Base-by-base conservation (phyloP, 768 basidiomycete genomes). In the Cystobasidium ongulense region DNA sequence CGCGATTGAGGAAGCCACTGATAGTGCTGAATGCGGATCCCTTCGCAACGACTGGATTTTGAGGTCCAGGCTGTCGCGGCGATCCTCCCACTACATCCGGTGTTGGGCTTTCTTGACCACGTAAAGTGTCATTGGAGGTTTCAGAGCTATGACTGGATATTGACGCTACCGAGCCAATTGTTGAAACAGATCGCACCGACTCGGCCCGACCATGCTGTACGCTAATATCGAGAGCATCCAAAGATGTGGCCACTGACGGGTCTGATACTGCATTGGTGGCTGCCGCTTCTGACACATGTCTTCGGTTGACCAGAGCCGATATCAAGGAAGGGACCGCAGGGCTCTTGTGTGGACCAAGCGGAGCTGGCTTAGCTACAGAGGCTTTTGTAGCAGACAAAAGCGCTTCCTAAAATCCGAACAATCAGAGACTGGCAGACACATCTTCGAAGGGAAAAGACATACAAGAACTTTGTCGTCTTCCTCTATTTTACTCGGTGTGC, bases 271-370 rank as follows among this genome's bases (percentile, higher is more conserved):
- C 53, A 53, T 18, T 11, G 7, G 75, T 29, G 0, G 67, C 53
- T 2, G 74, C 62, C 1, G 57, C 67, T 0, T 35, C n/a, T 21
- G 74, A 74, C 0, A 63, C 72, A 5, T 77, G 65, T 8, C 75
- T 41, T 8, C 72, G 39, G 1, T n/a, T 33, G 0, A 66, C 67
- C 27, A 77, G 41, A 7, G 43, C 23, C 0, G 66, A 59, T 18
- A 75, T 75, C 59, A 77, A 38, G 41, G 71, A 53, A 36, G 76
- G 72, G 1, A 73, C 38, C 1, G 72, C 62, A 39, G 66, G 54
- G 53, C 10, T n/a, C 31, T 59, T 27, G 57, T 15, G 29, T 7
- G 2, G 33, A n/a, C 29, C 29, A 29, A 59, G 33, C 17, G 29
- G 29, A 17, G 29, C 1, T 35, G 46, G 10, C 35, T 46, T 18